Base-by-base conservation (phyloP, 305 asterid species). In the Plantago lanceolata region DNA sequence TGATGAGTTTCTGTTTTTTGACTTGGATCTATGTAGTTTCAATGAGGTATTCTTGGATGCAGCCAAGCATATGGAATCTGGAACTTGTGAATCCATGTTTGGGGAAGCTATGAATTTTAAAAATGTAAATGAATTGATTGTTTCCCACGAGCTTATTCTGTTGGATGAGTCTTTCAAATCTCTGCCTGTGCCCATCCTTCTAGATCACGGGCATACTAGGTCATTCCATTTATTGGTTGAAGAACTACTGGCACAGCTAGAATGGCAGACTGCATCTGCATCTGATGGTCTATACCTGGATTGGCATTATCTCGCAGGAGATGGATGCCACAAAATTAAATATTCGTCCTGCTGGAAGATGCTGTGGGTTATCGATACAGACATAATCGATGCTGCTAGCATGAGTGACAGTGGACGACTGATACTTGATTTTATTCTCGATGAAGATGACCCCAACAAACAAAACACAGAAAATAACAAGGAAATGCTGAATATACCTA, bases 271-370 rank as follows among this genome's bases (percentile, higher is more conserved):
- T 71, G 77, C 81, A 33, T 84, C 89, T 75, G 78, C 82, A 64
- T 86, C 88, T 61, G 97, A 94, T 80, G 79, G 82, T 68, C 78
- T 94, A 51, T 90, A 94, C 79, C 85, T 94, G 48, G 97, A 93
- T 72, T 93, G 97, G 96, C 73, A 79, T 83, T 76, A 86, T 65
- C 75, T 87, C 52, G 90, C 80, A 72, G 94, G 78, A 63, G 90
- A 76, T 73, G 79, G 70, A 59, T 66, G 75, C 59, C 75, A 69
- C 71, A 70, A 73, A 43, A 71, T 55, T 51, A 76, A 69, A 74
- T 73, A 76, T 78, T 72, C 81, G 57, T 72, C 84, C 66, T 73
- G 76, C 65, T 74, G 79, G 75, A 80, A 76, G 77, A 61, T 77
- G 72, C 56, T 66, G 61, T 74, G 74, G 77, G 91, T 82, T 58